Evolutionary conservation across 495 filamentous ascomycete species (phyloP).

Genomic region (Aspergillus sclerotioniger): DNA sequence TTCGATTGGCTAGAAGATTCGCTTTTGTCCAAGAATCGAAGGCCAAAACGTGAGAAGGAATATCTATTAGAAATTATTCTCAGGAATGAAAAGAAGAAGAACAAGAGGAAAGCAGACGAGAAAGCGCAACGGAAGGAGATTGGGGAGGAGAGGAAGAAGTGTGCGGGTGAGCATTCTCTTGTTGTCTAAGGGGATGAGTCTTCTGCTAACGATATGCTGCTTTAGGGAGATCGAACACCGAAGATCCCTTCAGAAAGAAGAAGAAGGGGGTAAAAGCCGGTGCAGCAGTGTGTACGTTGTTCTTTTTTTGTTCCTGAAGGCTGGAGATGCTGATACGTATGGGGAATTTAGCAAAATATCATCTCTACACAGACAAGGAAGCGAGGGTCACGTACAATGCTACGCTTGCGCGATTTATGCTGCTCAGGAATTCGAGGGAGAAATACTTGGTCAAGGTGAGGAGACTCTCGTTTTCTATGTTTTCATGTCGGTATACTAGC

Average conservation of each 20-base stretch:
- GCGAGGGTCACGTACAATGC: conserved; percentile 17
- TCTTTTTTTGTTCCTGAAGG: background rate
- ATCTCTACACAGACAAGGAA: conserved; percentile 21
- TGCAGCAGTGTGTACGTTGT: background rate
- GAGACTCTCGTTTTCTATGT: background rate
- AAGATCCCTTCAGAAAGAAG: conserved; percentile 8
- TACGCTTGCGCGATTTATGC: conserved; percentile 19
- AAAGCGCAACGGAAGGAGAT: conserved; percentile 1
- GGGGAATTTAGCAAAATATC: conserved; percentile 22
- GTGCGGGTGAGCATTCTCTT: conserved; percentile 16
- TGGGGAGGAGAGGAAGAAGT: conserved; percentile 18
- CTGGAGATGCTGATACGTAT: background rate
- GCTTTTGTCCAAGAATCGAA: conserved; percentile 27
- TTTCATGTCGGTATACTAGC: background rate
- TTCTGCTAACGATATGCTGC: conserved; percentile 2
- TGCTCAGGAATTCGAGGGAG: conserved; percentile 17
- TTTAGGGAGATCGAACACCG: conserved; percentile 1
- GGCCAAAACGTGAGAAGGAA: conserved; percentile 35
- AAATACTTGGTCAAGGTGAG: conserved; percentile 33
- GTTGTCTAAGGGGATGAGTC: background rate
- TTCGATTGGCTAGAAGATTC: conserved; percentile 64
- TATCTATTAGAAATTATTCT: conserved; percentile 48
- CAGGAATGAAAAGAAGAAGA: conserved; percentile 24
- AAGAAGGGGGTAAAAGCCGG: conserved; percentile 5
- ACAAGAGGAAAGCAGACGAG: too few species aligned